A percentile compares a stretch with the other conserved stretches of the same genome.
Conservation (phyloP, 345 rosid genomes). For the Sonneratia caseolaris region DNA sequence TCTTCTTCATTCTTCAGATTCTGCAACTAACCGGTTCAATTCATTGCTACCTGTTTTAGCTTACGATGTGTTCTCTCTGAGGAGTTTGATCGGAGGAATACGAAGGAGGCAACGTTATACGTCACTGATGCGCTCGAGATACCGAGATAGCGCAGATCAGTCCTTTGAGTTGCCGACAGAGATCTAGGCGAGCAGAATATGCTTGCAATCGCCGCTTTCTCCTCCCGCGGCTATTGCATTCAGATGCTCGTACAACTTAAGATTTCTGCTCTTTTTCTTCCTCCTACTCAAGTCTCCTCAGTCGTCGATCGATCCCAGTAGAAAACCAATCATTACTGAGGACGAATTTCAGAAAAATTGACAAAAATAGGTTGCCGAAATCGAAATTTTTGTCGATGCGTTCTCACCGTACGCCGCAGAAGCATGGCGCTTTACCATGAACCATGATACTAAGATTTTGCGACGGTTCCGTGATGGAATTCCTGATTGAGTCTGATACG, state of each 20-base stretch:
- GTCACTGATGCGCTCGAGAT: constrained; percentile 27
- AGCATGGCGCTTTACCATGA: no score
- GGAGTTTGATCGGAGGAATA: not conserved
- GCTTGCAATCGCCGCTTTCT: constrained; percentile 17
- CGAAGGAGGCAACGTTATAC: constrained; percentile 22
- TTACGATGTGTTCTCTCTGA: not conserved
- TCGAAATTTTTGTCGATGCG: no score
- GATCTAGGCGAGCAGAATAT: constrained; percentile 12
- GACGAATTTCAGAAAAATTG: no score
- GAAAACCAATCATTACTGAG: no score
- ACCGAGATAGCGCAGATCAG: constrained; percentile 25
- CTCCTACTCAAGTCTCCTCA: not conserved
- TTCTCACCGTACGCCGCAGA: no score
- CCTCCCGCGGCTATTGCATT: constrained; percentile 18
- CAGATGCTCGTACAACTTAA: constrained; percentile 23
- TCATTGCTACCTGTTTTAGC: no score
- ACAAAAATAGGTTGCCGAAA: no score
- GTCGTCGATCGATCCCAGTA: not conserved
- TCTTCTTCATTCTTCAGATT: not conserved
- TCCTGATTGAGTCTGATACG: no score
- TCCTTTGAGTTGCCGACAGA: constrained; percentile 42
- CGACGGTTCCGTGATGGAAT: no score
- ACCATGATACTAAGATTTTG: no score
- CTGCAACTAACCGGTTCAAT: not conserved
- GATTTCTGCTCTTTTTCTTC: not conserved